A percentile compares a stretch with the other conserved stretches of the same genome.
phyloP scores from a whole-genome alignment of 345 rosid species.

The Syzygium oleosum region DNA sequence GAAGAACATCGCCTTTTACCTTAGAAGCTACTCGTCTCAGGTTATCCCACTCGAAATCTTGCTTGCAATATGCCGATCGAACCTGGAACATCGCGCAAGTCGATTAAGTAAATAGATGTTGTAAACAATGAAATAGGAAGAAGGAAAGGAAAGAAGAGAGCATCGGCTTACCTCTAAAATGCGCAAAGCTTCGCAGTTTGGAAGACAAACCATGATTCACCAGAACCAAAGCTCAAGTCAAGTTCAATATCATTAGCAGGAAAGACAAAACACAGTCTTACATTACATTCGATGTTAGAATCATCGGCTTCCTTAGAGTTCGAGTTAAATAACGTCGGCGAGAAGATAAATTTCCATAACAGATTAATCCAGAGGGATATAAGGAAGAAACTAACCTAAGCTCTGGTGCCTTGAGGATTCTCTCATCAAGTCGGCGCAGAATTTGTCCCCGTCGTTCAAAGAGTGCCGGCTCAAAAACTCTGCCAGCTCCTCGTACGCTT shows the following conservation, averaged over 20 bases:
- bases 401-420: conserved; percentile 63
- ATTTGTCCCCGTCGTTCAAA: conserved; percentile 74
- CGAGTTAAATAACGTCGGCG: neutral
- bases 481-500: conserved; percentile 62
- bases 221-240: neutral
- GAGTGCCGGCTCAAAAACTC: conserved; percentile 52
- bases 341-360: neutral
- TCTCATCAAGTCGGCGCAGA: conserved; percentile 63
- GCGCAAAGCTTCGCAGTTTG: conserved; percentile 41
- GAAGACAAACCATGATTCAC: neutral
- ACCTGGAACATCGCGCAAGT: conserved; percentile 30
- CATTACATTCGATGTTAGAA: neutral
- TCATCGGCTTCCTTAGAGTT: neutral
- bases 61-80: conserved; percentile 70
- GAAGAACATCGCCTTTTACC: conserved; percentile 21
- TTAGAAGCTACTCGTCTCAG: conserved; percentile 40
- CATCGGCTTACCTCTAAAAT: conserved; percentile 54
- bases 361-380: neutral
- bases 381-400: conserved; percentile 31
- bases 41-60: conserved; percentile 90
- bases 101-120: too few relatives aligned
- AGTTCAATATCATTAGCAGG: neutral
- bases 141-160: neutral
- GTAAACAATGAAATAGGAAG: neutral
- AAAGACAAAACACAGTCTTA: neutral